Evolutionary conservation across 106 monocot species (phyloP).

Genomic region (Agapanthus africanus): DNA sequence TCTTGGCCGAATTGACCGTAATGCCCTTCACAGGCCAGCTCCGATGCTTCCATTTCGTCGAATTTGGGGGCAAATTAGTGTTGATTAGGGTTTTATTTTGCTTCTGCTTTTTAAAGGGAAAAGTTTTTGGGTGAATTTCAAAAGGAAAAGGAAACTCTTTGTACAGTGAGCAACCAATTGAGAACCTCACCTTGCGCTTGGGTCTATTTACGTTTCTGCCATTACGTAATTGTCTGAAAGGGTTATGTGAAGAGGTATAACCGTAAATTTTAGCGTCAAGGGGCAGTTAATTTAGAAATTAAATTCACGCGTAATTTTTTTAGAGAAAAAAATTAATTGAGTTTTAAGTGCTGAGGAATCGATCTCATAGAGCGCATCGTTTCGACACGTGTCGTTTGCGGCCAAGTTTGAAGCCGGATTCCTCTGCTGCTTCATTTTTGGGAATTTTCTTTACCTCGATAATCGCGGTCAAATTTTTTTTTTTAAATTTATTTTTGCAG

Average conservation of each 20-base stretch:
- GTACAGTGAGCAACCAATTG: not conserved
- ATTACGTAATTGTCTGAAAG: not conserved
- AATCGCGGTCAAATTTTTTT: conserved; percentile 4
- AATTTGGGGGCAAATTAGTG: not conserved
- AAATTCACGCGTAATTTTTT: not conserved
- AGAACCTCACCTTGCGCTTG: not conserved
- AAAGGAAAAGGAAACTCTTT: not conserved
- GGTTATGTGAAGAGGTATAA: not conserved
- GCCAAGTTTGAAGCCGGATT: conserved; percentile 57
- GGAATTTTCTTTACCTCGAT: conserved; percentile 5
- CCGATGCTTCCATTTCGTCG: conserved; percentile 31
- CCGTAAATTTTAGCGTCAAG: conserved; percentile 11
- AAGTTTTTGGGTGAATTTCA: not conserved
- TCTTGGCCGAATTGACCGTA: conserved; percentile 17
- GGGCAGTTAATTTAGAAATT: not conserved
- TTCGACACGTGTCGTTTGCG: conserved; percentile 31
- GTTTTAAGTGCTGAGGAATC: conserved; percentile 27
- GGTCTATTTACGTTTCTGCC: not conserved
- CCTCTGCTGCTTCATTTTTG: conserved; percentile 11
- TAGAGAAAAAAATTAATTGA: not conserved
- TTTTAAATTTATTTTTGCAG: not conserved
- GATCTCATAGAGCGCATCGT: conserved; percentile 32
- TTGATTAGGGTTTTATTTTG: too few species aligned
- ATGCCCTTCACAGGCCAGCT: conserved; percentile 16
- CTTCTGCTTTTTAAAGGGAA: not conserved